Evolutionary conservation across 177 flowering plant species (phyloP).

Genomic region (Telopea speciosissima): DNA sequence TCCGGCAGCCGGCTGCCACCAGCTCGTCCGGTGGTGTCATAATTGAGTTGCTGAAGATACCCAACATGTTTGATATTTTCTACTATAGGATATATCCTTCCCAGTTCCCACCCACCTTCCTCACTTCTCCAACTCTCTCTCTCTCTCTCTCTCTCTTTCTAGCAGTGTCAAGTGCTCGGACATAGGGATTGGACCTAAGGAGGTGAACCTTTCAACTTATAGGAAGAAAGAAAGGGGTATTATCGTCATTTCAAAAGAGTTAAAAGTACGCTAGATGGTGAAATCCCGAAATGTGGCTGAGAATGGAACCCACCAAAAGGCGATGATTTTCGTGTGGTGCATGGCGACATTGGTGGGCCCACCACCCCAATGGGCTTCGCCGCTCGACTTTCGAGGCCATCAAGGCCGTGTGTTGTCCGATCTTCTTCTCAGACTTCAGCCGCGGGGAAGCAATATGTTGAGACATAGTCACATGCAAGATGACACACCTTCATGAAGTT

Average conservation of each 20-base stretch:
- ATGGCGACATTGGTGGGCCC: background rate
- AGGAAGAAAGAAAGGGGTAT: background rate
- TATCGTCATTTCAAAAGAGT: background rate
- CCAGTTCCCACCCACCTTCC: no score
- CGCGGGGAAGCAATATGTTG: no score
- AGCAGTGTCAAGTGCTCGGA: background rate
- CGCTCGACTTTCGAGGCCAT: background rate
- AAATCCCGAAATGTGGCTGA: no score
- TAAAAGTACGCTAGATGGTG: no score
- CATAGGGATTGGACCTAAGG: no score
- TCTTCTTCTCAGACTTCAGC: no score
- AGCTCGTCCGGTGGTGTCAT: constrained; percentile 38
- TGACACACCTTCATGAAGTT: no score
- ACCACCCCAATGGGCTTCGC: background rate
- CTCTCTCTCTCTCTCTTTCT: background rate
- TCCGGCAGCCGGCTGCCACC: constrained; percentile 36
- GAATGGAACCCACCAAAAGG: background rate
- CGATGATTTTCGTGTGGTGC: background rate
- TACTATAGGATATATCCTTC: no score
- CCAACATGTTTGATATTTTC: constrained; percentile 18
- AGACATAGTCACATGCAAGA: no score
- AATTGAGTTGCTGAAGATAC: constrained; percentile 28
- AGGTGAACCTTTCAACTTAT: background rate
- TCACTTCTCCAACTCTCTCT: no score
- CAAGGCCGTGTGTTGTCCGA: no score